These are phyloP conservation scores for Trametes punicea DNA, from an alignment of 768 basidiomycete species.

Conservation along the genomic window DNA sequence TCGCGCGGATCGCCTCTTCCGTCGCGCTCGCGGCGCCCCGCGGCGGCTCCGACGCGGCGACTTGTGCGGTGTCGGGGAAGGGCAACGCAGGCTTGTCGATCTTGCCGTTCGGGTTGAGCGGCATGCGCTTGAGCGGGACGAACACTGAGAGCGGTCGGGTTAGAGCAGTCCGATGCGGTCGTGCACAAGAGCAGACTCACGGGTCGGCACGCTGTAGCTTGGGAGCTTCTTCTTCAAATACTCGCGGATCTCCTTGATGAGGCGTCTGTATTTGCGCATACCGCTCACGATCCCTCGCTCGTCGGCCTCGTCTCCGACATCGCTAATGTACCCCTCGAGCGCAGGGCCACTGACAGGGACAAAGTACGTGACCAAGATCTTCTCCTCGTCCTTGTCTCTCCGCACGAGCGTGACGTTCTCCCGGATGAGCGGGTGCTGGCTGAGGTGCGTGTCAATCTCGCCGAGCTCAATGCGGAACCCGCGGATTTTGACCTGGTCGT, in stretches of 20 bases:
- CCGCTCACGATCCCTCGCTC: constrained; percentile 65
- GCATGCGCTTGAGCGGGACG: constrained; percentile 92
- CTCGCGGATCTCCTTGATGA: constrained; percentile 93
- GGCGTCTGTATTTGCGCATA: constrained; percentile 76
- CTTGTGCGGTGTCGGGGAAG: constrained; percentile 93
- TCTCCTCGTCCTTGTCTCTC: constrained; percentile 98
- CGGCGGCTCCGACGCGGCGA: constrained; percentile 41
- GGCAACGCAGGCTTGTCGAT: constrained; percentile 98
- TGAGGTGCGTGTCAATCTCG: constrained; percentile 95
- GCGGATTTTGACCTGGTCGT: constrained; percentile 99
- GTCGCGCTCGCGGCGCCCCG: constrained; percentile 53
- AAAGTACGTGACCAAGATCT: constrained; percentile 96
- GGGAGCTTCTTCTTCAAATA: constrained; percentile 96
- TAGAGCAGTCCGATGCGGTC: neutral
- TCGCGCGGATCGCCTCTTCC: constrained; percentile 73
- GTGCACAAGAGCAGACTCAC: constrained; percentile 47
- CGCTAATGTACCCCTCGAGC: constrained; percentile 69
- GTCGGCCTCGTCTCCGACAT: constrained; percentile 50
- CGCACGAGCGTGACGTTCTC: constrained; percentile 98
- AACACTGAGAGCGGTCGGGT: constrained; percentile 56
- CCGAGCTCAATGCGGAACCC: constrained; percentile 98
- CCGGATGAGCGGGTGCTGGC: constrained; percentile 88
- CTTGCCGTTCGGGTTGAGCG: constrained; percentile 98
- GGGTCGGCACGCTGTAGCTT: constrained; percentile 86
- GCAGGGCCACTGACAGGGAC: constrained; percentile 76